phyloP scores from a whole-genome alignment of 176 grass and related monocot species.

The Canna indica region DNA sequence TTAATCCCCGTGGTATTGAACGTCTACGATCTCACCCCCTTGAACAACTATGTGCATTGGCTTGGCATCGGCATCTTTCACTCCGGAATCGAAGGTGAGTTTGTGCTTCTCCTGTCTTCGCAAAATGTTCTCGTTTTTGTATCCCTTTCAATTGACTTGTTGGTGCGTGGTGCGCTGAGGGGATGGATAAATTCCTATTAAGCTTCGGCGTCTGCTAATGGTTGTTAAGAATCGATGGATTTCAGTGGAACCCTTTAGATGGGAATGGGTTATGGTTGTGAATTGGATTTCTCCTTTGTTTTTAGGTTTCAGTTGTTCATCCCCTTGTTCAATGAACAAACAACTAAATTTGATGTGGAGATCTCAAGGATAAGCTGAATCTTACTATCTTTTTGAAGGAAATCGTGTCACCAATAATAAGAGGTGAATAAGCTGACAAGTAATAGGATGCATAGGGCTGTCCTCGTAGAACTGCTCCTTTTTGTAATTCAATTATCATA shows the following conservation, averaged over 20 bases:
- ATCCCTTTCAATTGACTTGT: background rate
- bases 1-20: constrained; percentile 50
- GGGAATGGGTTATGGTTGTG: background rate
- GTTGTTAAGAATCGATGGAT: too few relatives aligned
- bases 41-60: constrained; percentile 95
- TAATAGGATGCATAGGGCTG: too few relatives aligned
- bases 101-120: background rate
- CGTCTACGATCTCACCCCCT: constrained; percentile 91
- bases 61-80: constrained; percentile 95
- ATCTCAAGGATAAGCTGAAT: background rate
- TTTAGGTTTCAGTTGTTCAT: background rate
- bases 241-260: constrained; percentile 4
- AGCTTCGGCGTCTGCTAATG: too few relatives aligned
- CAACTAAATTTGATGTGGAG: background rate
- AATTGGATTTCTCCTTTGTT: background rate
- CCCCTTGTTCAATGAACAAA: background rate
- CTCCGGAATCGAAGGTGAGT: constrained; percentile 81
- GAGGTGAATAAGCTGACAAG: too few relatives aligned
- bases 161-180: background rate
- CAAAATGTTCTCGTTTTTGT: background rate
- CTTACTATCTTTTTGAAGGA: background rate
- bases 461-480: too few relatives aligned
- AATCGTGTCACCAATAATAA: background rate
- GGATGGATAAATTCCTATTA: too few relatives aligned
- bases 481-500: too few relatives aligned